Evolutionary conservation across 495 filamentous ascomycete genomes (phyloP).

Genomic region (Echria macrotheca): DNA sequence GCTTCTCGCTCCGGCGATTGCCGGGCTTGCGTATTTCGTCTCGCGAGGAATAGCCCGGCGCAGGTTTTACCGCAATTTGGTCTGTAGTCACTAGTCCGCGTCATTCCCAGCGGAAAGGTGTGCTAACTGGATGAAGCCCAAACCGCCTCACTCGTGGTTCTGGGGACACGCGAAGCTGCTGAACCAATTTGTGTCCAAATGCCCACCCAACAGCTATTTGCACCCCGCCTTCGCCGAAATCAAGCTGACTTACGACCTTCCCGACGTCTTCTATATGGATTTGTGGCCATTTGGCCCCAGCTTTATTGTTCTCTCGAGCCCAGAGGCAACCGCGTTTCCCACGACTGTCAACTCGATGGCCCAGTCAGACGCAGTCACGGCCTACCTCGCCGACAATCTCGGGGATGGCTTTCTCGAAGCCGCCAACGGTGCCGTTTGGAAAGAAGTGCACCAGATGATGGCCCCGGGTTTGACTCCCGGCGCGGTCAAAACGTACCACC

Average conservation of each 20-base stretch:
- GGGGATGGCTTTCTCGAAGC: constrained; percentile 11
- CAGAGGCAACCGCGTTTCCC: constrained; percentile 13
- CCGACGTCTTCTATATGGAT: constrained; percentile 17
- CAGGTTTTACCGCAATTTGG: no score
- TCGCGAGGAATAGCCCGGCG: no score
- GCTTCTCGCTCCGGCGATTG: no score
- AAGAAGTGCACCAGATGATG: constrained; percentile 15
- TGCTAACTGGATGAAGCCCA: no score
- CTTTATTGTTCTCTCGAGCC: constrained; percentile 13
- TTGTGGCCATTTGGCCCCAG: constrained; percentile 14
- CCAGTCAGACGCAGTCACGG: constrained; percentile 4
- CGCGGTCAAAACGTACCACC: constrained; percentile 9
- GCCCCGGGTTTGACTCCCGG: constrained; percentile 13
- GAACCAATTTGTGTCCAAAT: no score
- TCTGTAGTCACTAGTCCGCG: no score
- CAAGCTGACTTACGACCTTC: constrained; percentile 12
- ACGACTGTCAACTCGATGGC: constrained; percentile 9
- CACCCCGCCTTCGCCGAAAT: constrained; percentile 1
- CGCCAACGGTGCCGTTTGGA: constrained; percentile 17
- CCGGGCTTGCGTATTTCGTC: no score
- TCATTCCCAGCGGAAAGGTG: no score
- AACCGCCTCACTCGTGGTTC: no score
- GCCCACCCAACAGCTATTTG: no score
- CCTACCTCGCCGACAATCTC: not conserved
- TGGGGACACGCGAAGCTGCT: no score